A percentile compares a stretch with the other conserved stretches of the same genome.
Conservation (phyloP, 2,329 filamentous ascomycete species). For the Amphichorda felina region DNA sequence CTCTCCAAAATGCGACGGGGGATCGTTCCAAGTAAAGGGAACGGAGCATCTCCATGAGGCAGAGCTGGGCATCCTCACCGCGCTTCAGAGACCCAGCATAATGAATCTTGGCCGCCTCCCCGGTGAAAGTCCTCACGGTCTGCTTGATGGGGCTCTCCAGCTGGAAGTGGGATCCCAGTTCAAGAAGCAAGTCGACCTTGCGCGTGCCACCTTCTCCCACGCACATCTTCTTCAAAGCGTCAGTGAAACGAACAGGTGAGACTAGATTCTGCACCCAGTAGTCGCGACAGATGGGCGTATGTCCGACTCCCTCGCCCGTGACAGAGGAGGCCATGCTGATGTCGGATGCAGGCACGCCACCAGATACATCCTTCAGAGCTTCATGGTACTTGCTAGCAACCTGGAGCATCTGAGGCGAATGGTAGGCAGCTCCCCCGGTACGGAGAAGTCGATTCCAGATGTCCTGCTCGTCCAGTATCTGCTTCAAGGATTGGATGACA, state of each 20-base stretch:
- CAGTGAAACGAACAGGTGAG: constrained; percentile 17
- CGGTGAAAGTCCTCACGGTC: constrained; percentile 7
- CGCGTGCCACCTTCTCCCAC: background rate
- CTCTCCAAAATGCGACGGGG: background rate
- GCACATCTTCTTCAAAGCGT: constrained; percentile 1
- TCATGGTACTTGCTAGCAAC: constrained; percentile 7
- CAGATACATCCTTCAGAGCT: constrained; percentile 1
- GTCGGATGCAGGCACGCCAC: background rate
- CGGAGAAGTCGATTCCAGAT: constrained; percentile 6
- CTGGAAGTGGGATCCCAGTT: constrained; percentile 7
- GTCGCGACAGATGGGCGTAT: constrained; percentile 2
- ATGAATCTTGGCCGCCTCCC: background rate
- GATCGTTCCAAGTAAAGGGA: background rate
- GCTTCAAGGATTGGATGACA: constrained; percentile 5
- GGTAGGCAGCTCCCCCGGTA: constrained; percentile 7
- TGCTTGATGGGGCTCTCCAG: constrained; percentile 6
- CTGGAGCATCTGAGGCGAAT: constrained; percentile 6
- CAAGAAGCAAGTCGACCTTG: constrained; percentile 3
- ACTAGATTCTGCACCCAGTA: constrained; percentile 24
- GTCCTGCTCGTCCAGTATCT: background rate
- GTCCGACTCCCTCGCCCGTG: constrained; percentile 2
- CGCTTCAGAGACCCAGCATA: background rate
- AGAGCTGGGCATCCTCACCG: constrained; percentile 11
- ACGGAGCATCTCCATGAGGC: constrained; percentile 6
- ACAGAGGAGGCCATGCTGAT: constrained; percentile 6